Evolutionary conservation across 352 stramenopile species (phyloP).

Genomic region (Blastocystis sp.): DNA sequence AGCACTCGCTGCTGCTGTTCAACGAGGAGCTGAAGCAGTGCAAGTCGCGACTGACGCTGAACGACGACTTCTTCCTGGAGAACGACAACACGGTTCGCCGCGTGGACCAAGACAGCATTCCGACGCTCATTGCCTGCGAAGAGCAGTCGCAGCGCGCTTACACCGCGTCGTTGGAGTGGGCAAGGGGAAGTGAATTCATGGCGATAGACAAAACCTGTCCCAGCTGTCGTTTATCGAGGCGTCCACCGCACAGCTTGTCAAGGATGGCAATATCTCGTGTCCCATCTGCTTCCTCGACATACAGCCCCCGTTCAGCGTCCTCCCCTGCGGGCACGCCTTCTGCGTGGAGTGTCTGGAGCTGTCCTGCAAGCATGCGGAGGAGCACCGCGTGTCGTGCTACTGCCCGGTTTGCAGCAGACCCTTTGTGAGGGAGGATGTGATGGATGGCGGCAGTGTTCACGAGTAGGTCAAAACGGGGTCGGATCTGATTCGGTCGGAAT

Average conservation of each 20-base stretch:
- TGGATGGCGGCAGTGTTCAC: background rate
- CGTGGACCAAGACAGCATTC: background rate
- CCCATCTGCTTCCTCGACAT: conserved; percentile 15
- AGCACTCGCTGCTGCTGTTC: conserved; percentile 22
- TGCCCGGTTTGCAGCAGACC: conserved; percentile 23
- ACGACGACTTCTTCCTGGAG: background rate
- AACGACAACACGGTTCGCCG: background rate
- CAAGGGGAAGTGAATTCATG: background rate
- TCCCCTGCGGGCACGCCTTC: conserved; percentile 44
- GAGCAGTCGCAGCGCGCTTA: background rate
- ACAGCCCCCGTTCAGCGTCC: background rate
- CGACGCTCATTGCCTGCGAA: background rate
- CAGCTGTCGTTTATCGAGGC: conserved; percentile 23
- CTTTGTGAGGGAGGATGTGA: conserved; percentile 5
- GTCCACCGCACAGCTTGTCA: conserved; percentile 18
- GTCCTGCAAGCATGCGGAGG: background rate
- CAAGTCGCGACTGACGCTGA: background rate
- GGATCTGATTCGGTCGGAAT: background rate
- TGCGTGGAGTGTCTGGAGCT: conserved; percentile 6
- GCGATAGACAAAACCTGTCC: background rate
- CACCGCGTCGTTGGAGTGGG: background rate
- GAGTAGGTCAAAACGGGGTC: conserved; percentile 28
- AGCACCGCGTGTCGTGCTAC: background rate
- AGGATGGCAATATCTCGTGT: conserved; percentile 7
- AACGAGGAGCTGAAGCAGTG: conserved; percentile 41